Base-by-base conservation (phyloP, 768 basidiomycete species). In the Naematelia encephala region DNA sequence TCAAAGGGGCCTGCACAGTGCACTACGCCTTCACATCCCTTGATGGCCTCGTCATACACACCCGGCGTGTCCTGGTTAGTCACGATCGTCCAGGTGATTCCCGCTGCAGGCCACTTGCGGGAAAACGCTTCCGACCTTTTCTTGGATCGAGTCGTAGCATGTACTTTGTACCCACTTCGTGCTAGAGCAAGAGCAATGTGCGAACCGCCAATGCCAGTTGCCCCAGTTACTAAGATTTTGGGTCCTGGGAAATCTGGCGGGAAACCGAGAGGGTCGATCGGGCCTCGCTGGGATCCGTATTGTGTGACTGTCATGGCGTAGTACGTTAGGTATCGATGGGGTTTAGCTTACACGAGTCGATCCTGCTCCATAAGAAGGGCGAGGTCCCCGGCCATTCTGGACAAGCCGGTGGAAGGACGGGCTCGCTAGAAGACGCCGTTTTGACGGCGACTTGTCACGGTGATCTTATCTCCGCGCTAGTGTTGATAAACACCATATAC, bases 1-100 rank as follows among this genome's bases (percentile, higher is more conserved):
- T n/a, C 44, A 27, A 55, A 55, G 3, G 53, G 53, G 25, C 53
- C 53, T 4, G 53, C 53, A 43, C 53, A 55, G n/a, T 55, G n/a
- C 2, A 55, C 11, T 10, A 55, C 30, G 12, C 30, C 53, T 43
- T 43, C 53, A 43, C 53, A 55, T 10, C 53, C 53, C 25, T 44
- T 21, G 42, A 43, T 11, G 3, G 42, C 53, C 5, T 43, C 53
- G 25, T 55, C 30, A 26, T 55, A 55, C 29, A 34, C 23, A 25
- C 27, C 42, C 16, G 5, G 5, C 16, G 16, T 3, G 4, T 28
- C n/a, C n/a, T 55, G 53, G 23, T 55, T 39, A 11, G 34, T 11
- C 12, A 55, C 42, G 12, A 55, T 14, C 19, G n/a, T n/a, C 53
- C 53, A 55, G 4, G 4, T 27, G 11, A 55, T 39, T 13, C 42